Conservation (phyloP, 2,329 filamentous ascomycete species). For the Aspergillus jensenii region DNA sequence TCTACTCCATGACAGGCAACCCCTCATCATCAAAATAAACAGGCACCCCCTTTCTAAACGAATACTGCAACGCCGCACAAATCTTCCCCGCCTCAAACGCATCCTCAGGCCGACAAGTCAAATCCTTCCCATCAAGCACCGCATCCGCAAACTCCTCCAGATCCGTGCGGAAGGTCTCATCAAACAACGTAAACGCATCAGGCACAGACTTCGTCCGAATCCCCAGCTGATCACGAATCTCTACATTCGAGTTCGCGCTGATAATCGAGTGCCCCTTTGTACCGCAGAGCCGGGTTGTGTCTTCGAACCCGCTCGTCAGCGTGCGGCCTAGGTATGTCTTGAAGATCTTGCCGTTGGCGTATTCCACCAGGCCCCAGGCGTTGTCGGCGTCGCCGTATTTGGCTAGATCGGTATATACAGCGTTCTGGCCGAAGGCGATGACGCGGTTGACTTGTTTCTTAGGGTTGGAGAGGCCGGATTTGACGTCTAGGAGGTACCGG, state of each 20-base stretch:
- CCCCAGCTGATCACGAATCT: not conserved
- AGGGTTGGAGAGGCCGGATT: constrained; percentile 2
- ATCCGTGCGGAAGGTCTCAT: constrained; percentile 4
- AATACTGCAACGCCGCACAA: constrained; percentile 5
- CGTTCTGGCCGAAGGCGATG: constrained; percentile 6
- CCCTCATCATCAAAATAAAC: constrained; percentile 13
- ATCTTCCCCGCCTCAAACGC: constrained; percentile 10
- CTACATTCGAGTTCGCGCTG: not conserved
- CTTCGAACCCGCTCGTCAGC: constrained; percentile 38
- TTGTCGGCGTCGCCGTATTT: constrained; percentile 10
- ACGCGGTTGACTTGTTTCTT: constrained; percentile 13
- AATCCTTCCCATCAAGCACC: not conserved
- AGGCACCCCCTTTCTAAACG: constrained; percentile 5
- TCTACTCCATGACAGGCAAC: constrained; percentile 2
- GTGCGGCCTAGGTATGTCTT: constrained; percentile 37
- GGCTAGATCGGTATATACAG: constrained; percentile 8
- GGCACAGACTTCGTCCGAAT: not conserved
- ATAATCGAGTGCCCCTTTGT: not conserved
- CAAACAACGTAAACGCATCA: constrained; percentile 9
- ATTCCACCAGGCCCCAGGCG: constrained; percentile 38
- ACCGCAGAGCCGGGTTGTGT: constrained; percentile 32
- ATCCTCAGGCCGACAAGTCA: constrained; percentile 10
- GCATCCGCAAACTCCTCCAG: constrained; percentile 8
- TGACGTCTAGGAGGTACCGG: constrained; percentile 8
- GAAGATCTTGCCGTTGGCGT: constrained; percentile 38